Base-by-base conservation (phyloP, 2,329 filamentous ascomycete species). In the Cercospora brassicicola region DNA sequence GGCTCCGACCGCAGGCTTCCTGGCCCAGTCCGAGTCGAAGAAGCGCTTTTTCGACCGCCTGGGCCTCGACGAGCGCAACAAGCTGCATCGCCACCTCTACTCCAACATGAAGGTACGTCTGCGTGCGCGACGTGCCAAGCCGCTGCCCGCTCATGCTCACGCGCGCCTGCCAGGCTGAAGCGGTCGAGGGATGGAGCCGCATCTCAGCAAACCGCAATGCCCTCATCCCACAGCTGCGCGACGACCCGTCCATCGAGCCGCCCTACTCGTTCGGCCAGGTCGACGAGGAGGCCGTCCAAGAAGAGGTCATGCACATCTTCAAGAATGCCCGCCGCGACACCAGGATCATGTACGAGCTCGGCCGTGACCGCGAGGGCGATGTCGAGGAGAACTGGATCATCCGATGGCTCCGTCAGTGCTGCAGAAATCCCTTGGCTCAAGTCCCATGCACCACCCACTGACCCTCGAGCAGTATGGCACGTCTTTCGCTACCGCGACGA, bases 341-440 rank as follows among this genome's bases (percentile, higher is more conserved):
- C 4, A 76, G 70, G 53, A 73, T 75, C 2, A 80, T 79, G 68
- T 84, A 82, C 65, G 76, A 79, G 10, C 73, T 77, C 59, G 82
- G 81, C 10, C 75, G 74, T 31, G 80, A 80, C 59, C 69, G 68
- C 31, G 78, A 78, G 55, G 72, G 72, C 28, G 78, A 78, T 59
- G 76, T 76, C 15, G 76, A 78, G n/a, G 78, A 78, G 48, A 84
- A 84, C 66, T 84, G 82, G 82, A 81, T 84, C 39, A 82, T 82
- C 20, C 76, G 79, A 28, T 84, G 82, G 82, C 80, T 81, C 55
- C 75, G 62, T 64, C 13, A 45, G 62, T 45, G n/a, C 33, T 18
- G 18, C 83, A 8, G 53, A 51, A 53, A 33, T 33, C 48, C 13
- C 28, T 56, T 3, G 39, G n/a, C 3, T 28, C 5, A 11, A 11